Evolutionary conservation across 768 basidiomycete species (phyloP).

Genomic region (Termitomyces sp.): DNA sequence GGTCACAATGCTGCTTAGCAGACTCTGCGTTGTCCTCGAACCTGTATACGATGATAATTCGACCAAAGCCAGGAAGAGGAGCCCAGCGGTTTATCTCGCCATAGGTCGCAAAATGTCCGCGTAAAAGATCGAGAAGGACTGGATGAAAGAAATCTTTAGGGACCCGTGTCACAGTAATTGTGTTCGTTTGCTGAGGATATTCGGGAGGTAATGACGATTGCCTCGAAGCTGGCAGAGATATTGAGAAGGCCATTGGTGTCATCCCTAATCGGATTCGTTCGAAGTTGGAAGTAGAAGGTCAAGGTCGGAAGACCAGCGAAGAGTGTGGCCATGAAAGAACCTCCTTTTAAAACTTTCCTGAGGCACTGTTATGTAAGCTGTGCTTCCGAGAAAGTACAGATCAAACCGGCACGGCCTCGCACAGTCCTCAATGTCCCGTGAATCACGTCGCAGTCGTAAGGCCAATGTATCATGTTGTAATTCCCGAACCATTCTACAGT

Average conservation of each 20-base stretch:
- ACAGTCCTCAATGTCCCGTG: background rate
- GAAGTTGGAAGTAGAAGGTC: background rate
- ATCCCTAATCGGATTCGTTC: background rate
- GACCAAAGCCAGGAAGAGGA: conserved; percentile 72
- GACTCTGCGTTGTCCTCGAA: conserved; percentile 56
- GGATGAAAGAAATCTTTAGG: conserved; percentile 78
- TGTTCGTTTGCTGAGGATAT: conserved; percentile 56
- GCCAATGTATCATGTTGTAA: background rate
- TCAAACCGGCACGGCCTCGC: background rate
- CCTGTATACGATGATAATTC: conserved; percentile 79
- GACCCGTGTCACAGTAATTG: conserved; percentile 74
- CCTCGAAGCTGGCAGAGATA: conserved; percentile 14
- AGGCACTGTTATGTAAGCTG: conserved; percentile 11
- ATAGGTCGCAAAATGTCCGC: conserved; percentile 66
- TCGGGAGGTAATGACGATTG: conserved; percentile 16
- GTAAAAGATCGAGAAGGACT: conserved; percentile 57
- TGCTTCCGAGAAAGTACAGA: conserved; percentile 5
- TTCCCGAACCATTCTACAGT: background rate
- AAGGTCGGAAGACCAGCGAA: conserved; percentile 1
- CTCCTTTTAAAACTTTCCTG: conserved; percentile 4
- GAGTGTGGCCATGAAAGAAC: background rate
- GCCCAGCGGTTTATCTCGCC: conserved; percentile 91
- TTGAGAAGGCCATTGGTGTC: conserved; percentile 8
- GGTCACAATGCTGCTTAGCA: conserved; percentile 65
- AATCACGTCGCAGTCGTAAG: background rate